A percentile compares a stretch with the other conserved stretches of the same genome.
These are phyloP conservation scores for Solanum sitiens DNA, from an alignment of 257 asterid genomes.

Conservation along the genomic window DNA sequence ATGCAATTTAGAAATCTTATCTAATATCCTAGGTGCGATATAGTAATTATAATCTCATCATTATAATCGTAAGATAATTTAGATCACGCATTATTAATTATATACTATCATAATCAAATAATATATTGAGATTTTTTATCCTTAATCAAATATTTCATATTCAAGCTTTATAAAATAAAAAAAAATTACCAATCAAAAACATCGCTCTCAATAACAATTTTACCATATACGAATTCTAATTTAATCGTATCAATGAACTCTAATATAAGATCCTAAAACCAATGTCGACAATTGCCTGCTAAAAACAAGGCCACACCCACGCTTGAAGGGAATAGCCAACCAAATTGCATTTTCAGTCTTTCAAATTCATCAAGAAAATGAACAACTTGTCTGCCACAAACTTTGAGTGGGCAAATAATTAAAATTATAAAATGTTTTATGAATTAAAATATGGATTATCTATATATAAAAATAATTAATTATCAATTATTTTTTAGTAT, in stretches of 20 bases:
- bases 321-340: not conserved
- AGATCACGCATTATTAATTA: not conserved
- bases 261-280: not conserved
- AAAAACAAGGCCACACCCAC: not conserved
- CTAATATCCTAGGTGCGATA: not conserved
- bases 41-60: not conserved
- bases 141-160: too few relatives aligned
- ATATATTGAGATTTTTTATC: too few relatives aligned
- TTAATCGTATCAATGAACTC: not conserved
- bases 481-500: not conserved
- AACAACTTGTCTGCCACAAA: not conserved
- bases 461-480: not conserved
- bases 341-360: not conserved
- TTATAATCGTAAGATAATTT: not conserved
- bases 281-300: not conserved
- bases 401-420: not conserved
- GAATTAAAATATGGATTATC: not conserved
- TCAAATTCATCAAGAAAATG: not conserved
- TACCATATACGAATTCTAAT: too few relatives aligned
- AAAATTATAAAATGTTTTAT: not conserved
- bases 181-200: accelerated
- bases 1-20: not conserved
- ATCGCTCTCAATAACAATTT: too few relatives aligned
- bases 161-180: not conserved
- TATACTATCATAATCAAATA: not conserved